A percentile compares a stretch with the other conserved stretches of the same genome.
phyloP scores from a whole-genome alignment of 352 stramenopile species.

The Blastocystis sp. region DNA sequence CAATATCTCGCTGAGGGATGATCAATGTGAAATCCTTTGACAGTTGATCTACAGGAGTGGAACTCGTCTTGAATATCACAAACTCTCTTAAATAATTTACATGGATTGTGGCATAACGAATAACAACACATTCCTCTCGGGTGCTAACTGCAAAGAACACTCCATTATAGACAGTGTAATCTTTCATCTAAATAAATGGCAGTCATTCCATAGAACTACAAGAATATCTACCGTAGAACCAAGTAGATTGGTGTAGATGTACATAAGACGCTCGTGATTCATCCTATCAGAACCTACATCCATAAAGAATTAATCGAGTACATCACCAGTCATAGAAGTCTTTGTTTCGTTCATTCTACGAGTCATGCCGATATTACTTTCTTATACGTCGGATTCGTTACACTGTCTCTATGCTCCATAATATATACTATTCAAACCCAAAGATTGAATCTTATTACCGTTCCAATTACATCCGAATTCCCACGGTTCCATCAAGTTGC shows the following conservation, averaged over 20 bases:
- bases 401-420: neutral
- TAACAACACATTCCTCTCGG: neutral
- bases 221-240: constrained; percentile 17
- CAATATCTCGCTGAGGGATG: neutral
- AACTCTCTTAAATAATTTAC: neutral
- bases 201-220: neutral
- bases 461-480: neutral
- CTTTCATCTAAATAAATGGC: neutral
- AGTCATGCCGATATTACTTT: neutral
- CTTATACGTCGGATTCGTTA: neutral
- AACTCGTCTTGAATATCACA: neutral
- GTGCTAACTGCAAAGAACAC: neutral
- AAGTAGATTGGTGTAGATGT: neutral
- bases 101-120: neutral
- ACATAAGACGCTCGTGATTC: constrained; percentile 27
- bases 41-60: neutral
- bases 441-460: neutral
- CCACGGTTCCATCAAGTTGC: neutral
- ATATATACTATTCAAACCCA: neutral
- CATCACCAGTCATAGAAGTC: neutral
- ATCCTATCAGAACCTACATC: neutral
- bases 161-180: constrained; percentile 39
- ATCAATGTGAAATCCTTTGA: constrained; percentile 4
- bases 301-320: neutral
- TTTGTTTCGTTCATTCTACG: neutral